phyloP scores from a whole-genome alignment of 164 flowering plant species.

The Piper longum region DNA sequence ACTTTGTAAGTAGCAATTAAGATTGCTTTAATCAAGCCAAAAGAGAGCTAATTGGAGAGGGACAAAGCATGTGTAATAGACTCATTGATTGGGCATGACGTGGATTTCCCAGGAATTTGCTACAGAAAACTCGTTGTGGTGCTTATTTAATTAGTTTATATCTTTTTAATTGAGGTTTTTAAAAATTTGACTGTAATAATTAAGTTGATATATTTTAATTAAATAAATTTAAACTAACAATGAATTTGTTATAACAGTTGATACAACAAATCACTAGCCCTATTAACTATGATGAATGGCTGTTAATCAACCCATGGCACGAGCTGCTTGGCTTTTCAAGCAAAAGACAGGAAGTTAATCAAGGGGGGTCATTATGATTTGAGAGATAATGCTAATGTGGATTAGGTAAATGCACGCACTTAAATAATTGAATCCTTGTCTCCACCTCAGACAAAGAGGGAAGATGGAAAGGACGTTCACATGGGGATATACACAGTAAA shows the following conservation, averaged over 20 bases:
- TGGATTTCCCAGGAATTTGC: not conserved
- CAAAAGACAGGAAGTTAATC: not conserved
- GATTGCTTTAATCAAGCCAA: not conserved
- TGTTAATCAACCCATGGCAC: not conserved
- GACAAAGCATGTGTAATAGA: not conserved
- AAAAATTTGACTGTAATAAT: too few relatives aligned
- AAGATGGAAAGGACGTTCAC: not conserved
- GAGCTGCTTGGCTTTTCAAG: not conserved
- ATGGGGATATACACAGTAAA: not conserved
- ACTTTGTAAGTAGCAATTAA: not conserved
- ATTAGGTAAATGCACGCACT: not conserved
- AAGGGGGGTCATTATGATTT: too few relatives aligned
- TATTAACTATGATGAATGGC: not conserved
- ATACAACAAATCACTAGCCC: too few relatives aligned
- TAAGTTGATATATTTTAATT: too few relatives aligned
- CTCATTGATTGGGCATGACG: not conserved
- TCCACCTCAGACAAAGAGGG: not conserved
- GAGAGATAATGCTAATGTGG: not conserved
- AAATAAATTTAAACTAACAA: too few relatives aligned
- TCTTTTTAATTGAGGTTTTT: too few relatives aligned
- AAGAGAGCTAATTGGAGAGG: not conserved
- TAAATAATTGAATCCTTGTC: not conserved
- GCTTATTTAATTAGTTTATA: too few relatives aligned
- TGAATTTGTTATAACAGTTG: too few relatives aligned
- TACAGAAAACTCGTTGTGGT: too few relatives aligned